Evolutionary conservation across 2,329 filamentous ascomycete species (phyloP).

Genomic region (Beauveria brongniartii): DNA sequence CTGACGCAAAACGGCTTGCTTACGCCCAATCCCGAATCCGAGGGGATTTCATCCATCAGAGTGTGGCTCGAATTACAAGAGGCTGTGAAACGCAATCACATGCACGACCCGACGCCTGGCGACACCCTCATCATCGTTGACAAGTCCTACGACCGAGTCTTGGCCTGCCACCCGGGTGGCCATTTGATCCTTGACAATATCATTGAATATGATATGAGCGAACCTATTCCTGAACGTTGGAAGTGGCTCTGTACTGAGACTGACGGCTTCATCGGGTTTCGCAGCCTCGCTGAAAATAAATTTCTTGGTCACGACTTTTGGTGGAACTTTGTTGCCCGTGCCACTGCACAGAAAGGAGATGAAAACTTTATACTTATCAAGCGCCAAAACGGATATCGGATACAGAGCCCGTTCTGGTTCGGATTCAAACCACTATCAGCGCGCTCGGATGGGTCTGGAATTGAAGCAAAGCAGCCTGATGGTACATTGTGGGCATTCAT

Average conservation of each 20-base stretch:
- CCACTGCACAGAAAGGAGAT: neutral
- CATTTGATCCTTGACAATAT: neutral
- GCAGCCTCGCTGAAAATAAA: neutral
- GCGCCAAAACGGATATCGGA: neutral
- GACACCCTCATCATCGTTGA: neutral
- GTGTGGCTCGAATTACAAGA: neutral
- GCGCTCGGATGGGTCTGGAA: constrained; percentile 51
- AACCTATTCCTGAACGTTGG: neutral
- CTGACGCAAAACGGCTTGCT: neutral
- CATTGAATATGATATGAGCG: neutral
- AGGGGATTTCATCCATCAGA: neutral
- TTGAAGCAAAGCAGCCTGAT: constrained; percentile 50
- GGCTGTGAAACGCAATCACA: neutral
- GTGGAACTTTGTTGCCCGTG: neutral
- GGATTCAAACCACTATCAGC: constrained; percentile 16
- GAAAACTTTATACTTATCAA: neutral
- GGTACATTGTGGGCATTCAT: constrained; percentile 1
- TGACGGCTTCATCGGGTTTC: neutral
- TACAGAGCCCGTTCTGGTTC: neutral
- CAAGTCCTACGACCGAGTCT: neutral
- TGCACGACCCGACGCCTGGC: neutral
- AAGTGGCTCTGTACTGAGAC: neutral
- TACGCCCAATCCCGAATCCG: neutral
- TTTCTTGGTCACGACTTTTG: neutral
- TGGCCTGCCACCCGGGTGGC: neutral